phyloP scores from a whole-genome alignment of 2,329 filamentous ascomycete genomes.

The Colletotrichum viniferum region DNA sequence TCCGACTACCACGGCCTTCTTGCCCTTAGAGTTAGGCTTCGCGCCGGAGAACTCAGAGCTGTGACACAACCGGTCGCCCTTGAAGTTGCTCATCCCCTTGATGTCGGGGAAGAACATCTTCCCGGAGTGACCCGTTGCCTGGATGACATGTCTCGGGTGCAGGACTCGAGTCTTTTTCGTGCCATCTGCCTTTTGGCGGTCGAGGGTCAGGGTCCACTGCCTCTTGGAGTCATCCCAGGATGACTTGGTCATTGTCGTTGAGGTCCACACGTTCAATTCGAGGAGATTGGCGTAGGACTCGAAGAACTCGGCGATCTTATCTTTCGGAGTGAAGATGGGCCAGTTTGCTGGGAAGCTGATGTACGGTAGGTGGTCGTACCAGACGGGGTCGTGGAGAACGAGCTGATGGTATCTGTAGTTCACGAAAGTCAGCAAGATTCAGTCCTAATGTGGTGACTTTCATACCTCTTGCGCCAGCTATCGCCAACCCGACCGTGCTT shows the following conservation, averaged over 20 bases:
- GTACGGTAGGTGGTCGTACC: conserved; percentile 63
- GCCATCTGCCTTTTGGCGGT: conserved; percentile 47
- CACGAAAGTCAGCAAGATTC: background rate
- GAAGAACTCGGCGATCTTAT: conserved; percentile 70
- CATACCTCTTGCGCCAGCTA: conserved; percentile 56
- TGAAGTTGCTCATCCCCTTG: conserved; percentile 56
- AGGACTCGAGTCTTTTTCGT: conserved; percentile 56
- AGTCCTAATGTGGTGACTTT: accelerated
- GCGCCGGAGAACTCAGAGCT: conserved; percentile 63
- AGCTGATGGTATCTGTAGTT: conserved; percentile 52
- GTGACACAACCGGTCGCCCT: conserved; percentile 62
- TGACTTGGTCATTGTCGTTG: conserved; percentile 48
- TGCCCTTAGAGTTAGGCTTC: conserved; percentile 47
- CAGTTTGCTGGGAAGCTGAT: conserved; percentile 64
- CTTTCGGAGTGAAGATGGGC: conserved; percentile 71
- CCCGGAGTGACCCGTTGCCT: conserved; percentile 72
- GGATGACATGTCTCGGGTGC: conserved; percentile 67
- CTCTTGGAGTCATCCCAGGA: conserved; percentile 52
- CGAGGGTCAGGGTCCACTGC: conserved; percentile 61
- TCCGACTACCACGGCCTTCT: conserved; percentile 69
- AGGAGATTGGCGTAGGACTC: conserved; percentile 64
- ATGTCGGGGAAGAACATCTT: conserved; percentile 63
- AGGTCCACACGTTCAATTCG: conserved; percentile 69
- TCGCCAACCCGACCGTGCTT: conserved; percentile 57
- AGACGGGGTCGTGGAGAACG: conserved; percentile 68